phyloP scores from a whole-genome alignment of 805 yeast species.

The Kregervanrija delftensis region DNA sequence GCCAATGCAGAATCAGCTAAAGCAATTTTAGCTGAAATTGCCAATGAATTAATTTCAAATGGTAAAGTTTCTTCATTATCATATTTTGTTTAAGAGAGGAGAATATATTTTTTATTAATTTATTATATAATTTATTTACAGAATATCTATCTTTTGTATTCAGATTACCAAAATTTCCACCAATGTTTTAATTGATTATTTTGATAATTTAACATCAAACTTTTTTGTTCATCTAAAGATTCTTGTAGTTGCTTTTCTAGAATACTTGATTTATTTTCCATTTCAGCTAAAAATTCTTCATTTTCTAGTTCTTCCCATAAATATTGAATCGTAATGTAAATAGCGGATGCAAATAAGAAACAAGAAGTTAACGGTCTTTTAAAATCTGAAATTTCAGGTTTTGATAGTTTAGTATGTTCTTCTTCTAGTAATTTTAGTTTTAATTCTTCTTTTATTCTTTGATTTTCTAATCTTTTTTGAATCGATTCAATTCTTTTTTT shows the following conservation, averaged over 20 bases:
- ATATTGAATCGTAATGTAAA: constrained; percentile 27
- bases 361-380: constrained; percentile 27
- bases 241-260: constrained; percentile 22
- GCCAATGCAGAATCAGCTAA: constrained; percentile 53
- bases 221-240: constrained; percentile 20
- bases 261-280: constrained; percentile 17
- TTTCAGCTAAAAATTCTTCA: constrained; percentile 20
- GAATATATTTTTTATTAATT: constrained; percentile 8
- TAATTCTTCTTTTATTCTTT: constrained; percentile 16
- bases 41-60: constrained; percentile 43
- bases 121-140: constrained; percentile 24
- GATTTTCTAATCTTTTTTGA: constrained; percentile 17
- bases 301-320: constrained; percentile 27
- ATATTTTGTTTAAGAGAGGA: constrained; percentile 4
- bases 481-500: constrained; percentile 22
- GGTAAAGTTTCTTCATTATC: constrained; percentile 39
- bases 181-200: constrained; percentile 1
- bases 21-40: constrained; percentile 48
- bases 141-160: constrained; percentile 22
- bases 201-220: constrained; percentile 5
- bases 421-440: constrained; percentile 10
- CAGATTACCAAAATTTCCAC: constrained; percentile 7
- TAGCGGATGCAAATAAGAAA: constrained; percentile 26
- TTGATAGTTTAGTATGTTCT: constrained; percentile 15
- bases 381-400: constrained; percentile 27